A percentile compares a stretch with the other conserved stretches of the same genome.
These are phyloP conservation scores for Ilyonectria robusta DNA, from an alignment of 2,329 filamentous ascomycete species.

Conservation along the genomic window DNA sequence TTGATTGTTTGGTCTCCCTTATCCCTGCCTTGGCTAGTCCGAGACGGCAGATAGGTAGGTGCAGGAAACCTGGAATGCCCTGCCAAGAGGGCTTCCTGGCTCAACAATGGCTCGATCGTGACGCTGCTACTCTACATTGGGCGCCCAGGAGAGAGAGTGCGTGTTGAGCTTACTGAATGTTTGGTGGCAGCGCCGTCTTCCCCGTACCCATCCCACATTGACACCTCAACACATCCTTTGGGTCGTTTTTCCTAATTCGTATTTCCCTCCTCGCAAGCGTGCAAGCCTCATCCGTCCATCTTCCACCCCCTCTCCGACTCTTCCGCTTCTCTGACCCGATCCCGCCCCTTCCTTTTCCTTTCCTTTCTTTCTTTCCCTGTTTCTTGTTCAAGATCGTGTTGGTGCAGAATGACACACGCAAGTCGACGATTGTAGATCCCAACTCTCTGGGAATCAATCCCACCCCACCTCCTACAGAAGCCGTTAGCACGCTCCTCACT, in stretches of 20 bases:
- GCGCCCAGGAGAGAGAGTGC: background rate
- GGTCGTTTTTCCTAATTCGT: conserved; percentile 20
- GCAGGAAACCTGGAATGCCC: conserved; percentile 4
- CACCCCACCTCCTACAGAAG: conserved; percentile 15
- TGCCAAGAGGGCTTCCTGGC: background rate
- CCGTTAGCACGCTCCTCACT: conserved; percentile 28
- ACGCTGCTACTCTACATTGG: conserved; percentile 13
- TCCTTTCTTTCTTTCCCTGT: background rate
- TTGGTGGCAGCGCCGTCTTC: background rate
- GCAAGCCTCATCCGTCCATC: conserved; percentile 5
- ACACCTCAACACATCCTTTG: background rate
- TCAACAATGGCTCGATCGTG: conserved; percentile 18
- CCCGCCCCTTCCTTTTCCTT: background rate
- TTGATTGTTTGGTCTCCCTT: background rate
- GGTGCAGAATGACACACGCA: background rate
- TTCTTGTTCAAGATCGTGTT: background rate
- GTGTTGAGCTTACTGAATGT: conserved; percentile 1
- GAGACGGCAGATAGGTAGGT: background rate
- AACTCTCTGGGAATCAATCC: conserved; percentile 7
- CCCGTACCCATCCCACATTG: conserved; percentile 4
- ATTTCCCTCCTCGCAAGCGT: conserved; percentile 16
- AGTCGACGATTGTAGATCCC: conserved; percentile 2
- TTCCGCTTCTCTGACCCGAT: background rate
- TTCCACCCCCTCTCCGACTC: conserved; percentile 11
- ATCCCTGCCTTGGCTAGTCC: background rate